These are phyloP conservation scores for Stevia rebaudiana DNA, from an alignment of 140 eudicot genomes.

Conservation along the genomic window DNA sequence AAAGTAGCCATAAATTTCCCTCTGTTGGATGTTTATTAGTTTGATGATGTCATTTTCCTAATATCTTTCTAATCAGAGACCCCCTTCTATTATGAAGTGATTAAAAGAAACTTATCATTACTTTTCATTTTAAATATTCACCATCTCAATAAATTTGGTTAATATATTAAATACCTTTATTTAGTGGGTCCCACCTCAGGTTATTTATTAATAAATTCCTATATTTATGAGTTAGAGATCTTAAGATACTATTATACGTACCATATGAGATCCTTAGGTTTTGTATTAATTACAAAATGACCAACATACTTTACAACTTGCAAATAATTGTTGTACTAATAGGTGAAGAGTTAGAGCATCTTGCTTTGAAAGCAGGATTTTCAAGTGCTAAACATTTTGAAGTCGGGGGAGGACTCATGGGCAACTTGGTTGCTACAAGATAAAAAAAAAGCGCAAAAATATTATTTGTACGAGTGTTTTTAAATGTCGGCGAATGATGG, in stretches of 20 bases:
- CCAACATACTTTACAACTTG: background rate
- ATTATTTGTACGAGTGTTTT: background rate
- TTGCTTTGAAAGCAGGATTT: slow-evolving; percentile 60
- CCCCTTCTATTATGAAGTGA: background rate
- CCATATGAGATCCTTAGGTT: background rate
- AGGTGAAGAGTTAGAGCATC: slow-evolving; percentile 68
- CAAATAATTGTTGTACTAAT: slow-evolving; percentile 9
- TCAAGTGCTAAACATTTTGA: slow-evolving; percentile 64
- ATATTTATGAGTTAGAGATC: background rate
- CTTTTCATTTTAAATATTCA: background rate
- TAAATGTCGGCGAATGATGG: background rate
- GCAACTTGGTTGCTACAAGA: slow-evolving; percentile 63
- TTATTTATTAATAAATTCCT: background rate
- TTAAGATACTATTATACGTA: background rate
- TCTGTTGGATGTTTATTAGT: background rate
- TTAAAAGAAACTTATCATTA: background rate
- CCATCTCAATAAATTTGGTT: background rate
- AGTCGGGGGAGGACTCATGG: slow-evolving; percentile 81
- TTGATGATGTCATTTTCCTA: background rate
- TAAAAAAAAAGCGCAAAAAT: slow-evolving; percentile 13
- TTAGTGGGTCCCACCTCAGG: background rate
- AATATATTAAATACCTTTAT: background rate
- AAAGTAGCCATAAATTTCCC: background rate
- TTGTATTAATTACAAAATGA: background rate
- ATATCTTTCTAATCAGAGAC: background rate